Base-by-base conservation (phyloP, 140 eudicot species). In the Senecio squalidus region DNA sequence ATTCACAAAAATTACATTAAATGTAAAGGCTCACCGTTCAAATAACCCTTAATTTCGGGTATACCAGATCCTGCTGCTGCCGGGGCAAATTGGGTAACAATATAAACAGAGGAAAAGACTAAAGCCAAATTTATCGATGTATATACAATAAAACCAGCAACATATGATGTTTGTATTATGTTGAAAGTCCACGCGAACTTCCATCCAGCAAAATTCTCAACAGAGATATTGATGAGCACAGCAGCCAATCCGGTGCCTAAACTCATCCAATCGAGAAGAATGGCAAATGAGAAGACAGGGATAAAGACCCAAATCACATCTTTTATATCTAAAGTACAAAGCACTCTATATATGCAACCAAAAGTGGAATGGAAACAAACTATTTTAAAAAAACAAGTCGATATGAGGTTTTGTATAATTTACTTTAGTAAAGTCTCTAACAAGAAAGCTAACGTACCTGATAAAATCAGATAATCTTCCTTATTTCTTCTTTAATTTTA, bases 171-270 rank as follows among this genome's bases (percentile, higher is more conserved):
- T 55, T 91, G 92, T 57, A 91, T 86, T 69, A 91, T 76, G 3
- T 25, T 23, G 72, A 91, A 91, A 5, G 98, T 91, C 78, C 60
- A 76, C 3, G 92, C 77, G 71, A 61, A 91, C 68, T 91, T 91
- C 98, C 98, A 91, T 67, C 98, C 98, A 54, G 98, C 98, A 81
- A 91, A 91, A 80, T 91, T 91, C 74, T 91, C 98, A 16, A 91
- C 98, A 6, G 98, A 86, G 20, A 91, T 78, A 70, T 91, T 91
- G 76, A 91, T 91, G 39, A 86, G 84, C 62, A 91, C 95, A 51
- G 98, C 98, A 72, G 94, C 98, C 43, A 86, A 67, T 46, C 94
- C 98, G 34, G 98, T 91, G 52, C 98, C 98, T 91, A 68, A 39
- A 77, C 36, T 55, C 49, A 54, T 65, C 38, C 31, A 55, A 51